Evolutionary conservation across 1,284 basidiomycete genomes (phyloP).

Genomic region (Trichosporon asahii): DNA sequence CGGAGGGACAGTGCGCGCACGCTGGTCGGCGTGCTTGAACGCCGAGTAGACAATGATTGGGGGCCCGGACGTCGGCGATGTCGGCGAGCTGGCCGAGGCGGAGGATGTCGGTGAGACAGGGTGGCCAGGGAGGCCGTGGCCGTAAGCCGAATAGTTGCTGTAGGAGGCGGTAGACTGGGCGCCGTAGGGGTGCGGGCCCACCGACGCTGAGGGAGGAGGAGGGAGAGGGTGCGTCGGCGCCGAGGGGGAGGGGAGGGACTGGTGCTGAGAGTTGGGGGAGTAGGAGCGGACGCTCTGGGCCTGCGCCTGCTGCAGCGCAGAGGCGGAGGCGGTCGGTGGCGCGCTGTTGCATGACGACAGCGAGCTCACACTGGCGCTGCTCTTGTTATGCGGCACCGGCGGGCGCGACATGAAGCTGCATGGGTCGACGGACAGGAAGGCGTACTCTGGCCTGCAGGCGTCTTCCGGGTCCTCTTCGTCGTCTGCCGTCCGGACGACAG

Average conservation of each 20-base stretch:
- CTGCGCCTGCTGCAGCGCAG: background rate
- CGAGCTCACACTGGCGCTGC: background rate
- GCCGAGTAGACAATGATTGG: background rate
- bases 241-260: background rate
- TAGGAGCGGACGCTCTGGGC: background rate
- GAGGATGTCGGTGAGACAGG: background rate
- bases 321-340: background rate
- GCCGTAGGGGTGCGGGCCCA: background rate
- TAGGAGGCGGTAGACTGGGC: background rate
- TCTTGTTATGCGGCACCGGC: background rate
- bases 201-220: background rate
- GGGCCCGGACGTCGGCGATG: background rate
- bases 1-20: background rate
- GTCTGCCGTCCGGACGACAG: background rate
- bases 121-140: background rate
- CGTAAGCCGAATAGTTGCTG: background rate
- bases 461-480: background rate
- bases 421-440: background rate
- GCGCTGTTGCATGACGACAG: background rate
- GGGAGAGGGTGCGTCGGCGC: background rate
- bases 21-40: background rate
- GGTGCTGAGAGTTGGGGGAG: background rate
- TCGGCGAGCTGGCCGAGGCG: background rate
- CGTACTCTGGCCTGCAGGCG: background rate
- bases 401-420: conserved; percentile 1